Evolutionary conservation across 176 grass and related monocot genomes (phyloP).

Genomic region (Alloteropsis semialata): DNA sequence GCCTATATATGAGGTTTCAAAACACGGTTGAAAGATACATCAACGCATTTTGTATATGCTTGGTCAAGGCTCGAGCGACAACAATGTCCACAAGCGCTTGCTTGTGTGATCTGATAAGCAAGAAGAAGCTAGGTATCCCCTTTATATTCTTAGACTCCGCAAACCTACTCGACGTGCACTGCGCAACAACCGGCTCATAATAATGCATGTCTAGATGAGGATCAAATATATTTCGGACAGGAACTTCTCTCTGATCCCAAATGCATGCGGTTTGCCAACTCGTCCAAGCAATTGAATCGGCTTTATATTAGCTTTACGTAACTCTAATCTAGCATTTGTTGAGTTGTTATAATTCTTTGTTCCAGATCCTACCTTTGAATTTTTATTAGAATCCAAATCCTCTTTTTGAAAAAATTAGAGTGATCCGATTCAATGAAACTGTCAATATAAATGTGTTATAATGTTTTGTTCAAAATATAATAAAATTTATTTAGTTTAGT

Average conservation of each 20-base stretch:
- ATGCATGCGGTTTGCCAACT: neutral
- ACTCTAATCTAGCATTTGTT: no score
- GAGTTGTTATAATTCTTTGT: no score
- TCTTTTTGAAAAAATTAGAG: no score
- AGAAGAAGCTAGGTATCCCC: neutral
- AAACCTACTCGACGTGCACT: conserved; percentile 17
- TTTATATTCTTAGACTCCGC: neutral
- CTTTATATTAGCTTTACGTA: no score
- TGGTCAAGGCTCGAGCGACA: conserved; percentile 4
- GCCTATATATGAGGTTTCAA: neutral
- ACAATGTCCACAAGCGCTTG: neutral
- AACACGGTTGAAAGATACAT: neutral
- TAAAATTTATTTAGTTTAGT: no score
- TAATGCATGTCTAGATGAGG: neutral
- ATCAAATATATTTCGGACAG: neutral
- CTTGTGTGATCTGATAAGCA: conserved; percentile 7
- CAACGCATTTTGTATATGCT: neutral
- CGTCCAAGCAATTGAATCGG: neutral
- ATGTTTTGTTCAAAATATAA: no score
- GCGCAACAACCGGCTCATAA: neutral
- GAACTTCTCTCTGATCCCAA: neutral
- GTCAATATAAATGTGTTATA: no score
- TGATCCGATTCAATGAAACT: no score
- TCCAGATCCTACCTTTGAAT: no score
- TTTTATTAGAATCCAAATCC: no score